Percentiles rank a stretch among this genome's conserved stretches.
Evolutionary conservation across 2,329 filamentous ascomycete genomes (phyloP).

Genomic region (Pseudomassariella vexata): DNA sequence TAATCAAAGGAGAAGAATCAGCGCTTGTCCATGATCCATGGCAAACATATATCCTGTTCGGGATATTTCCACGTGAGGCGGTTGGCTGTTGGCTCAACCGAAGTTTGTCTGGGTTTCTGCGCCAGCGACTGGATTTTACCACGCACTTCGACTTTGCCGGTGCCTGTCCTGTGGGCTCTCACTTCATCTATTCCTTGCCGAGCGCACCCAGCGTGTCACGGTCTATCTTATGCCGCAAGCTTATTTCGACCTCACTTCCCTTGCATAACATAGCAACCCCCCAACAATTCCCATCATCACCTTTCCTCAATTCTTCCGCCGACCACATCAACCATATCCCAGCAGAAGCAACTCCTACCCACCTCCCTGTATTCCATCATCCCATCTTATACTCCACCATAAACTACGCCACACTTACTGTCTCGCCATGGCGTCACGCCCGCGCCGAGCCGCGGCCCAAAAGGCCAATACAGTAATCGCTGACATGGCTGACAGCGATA

Average conservation of each 20-base stretch:
- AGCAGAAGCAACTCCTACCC: background rate
- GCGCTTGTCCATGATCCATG: no score
- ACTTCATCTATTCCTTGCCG: slow-evolving; percentile 17
- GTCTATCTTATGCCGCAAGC: slow-evolving; percentile 16
- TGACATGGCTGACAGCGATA: slow-evolving; percentile 46
- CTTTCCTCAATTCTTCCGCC: background rate
- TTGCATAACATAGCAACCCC: slow-evolving; percentile 20
- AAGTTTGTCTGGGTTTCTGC: no score
- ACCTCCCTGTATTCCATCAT: background rate
- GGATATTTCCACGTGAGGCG: no score
- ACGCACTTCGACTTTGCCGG: no score
- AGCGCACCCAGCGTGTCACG: slow-evolving; percentile 16
- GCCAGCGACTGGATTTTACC: no score
- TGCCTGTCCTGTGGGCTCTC: slow-evolving; percentile 13
- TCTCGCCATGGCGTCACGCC: slow-evolving; percentile 23
- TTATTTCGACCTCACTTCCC: slow-evolving; percentile 19
- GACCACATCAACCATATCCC: background rate
- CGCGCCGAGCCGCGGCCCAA: slow-evolving; percentile 38
- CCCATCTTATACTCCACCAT: background rate
- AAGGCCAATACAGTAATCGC: slow-evolving; percentile 39
- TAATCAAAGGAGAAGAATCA: no score
- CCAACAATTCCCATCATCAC: slow-evolving; percentile 6
- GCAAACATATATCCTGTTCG: no score
- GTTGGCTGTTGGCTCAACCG: no score
- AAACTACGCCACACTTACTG: slow-evolving; percentile 1